phyloP scores from a whole-genome alignment of 495 filamentous ascomycete species.

The Aspergillus sparsus region DNA sequence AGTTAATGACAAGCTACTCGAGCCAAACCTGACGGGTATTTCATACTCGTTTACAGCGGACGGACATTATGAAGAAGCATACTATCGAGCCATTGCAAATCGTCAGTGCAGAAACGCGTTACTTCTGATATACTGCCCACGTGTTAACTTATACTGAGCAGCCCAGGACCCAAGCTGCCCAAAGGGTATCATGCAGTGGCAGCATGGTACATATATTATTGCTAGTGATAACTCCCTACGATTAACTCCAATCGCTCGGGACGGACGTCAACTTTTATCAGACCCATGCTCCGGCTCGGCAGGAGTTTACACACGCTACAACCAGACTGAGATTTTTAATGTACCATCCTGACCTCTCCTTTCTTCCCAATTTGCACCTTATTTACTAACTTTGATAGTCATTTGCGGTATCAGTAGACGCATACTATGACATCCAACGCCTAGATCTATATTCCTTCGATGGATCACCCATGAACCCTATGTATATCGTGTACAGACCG shows the following conservation, averaged over 20 bases:
- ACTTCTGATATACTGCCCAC: neutral
- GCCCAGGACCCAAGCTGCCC: slow-evolving; percentile 66
- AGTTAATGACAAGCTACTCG: slow-evolving; percentile 64
- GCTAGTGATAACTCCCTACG: slow-evolving; percentile 59
- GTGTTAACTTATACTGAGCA: slow-evolving; percentile 29
- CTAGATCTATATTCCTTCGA: slow-evolving; percentile 68
- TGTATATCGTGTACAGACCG: slow-evolving; percentile 69
- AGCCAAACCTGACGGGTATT: slow-evolving; percentile 72
- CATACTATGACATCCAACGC: slow-evolving; percentile 62
- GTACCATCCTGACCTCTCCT: slow-evolving; percentile 37
- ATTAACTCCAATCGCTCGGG: slow-evolving; percentile 63
- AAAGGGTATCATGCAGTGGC: slow-evolving; percentile 72
- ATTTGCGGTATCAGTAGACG: slow-evolving; percentile 62
- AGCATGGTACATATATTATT: slow-evolving; percentile 66
- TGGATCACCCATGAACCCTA: slow-evolving; percentile 67
- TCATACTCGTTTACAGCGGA: slow-evolving; percentile 78
- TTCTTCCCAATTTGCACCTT: neutral
- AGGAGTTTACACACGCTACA: slow-evolving; percentile 66
- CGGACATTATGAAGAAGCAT: slow-evolving; percentile 72
- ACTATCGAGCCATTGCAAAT: slow-evolving; percentile 72
- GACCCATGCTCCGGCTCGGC: slow-evolving; percentile 59
- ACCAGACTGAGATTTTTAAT: slow-evolving; percentile 65
- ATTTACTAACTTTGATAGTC: slow-evolving; percentile 46
- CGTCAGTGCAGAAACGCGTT: slow-evolving; percentile 50
- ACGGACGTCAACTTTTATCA: slow-evolving; percentile 72